Conservation (phyloP, 768 basidiomycete genomes). For the Naganishia kalamii region DNA sequence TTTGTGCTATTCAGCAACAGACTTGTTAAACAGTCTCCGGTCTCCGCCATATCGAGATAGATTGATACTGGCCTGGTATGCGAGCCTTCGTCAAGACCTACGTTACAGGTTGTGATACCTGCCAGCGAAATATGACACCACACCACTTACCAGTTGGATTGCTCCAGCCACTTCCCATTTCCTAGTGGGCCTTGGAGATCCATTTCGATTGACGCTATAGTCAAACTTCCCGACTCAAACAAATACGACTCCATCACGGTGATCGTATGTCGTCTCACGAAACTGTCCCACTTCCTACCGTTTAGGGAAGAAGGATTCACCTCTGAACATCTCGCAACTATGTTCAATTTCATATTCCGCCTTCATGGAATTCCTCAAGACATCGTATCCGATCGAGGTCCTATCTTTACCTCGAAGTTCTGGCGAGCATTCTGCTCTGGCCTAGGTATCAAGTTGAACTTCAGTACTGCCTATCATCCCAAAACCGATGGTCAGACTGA, state of each 20-base stretch:
- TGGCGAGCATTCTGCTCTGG: slow-evolving; percentile 39
- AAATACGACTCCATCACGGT: neutral
- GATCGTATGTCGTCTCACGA: no score
- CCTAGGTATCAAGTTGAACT: slow-evolving; percentile 45
- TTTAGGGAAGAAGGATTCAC: neutral
- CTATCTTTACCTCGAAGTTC: slow-evolving; percentile 38
- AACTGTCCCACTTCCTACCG: neutral
- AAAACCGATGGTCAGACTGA: no score
- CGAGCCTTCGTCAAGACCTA: neutral
- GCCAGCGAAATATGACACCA: no score
- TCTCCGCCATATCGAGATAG: no score
- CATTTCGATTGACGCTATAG: neutral
- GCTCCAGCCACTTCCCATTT: neutral
- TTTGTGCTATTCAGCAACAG: no score
- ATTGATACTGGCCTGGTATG: neutral
- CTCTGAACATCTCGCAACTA: neutral
- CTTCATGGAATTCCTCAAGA: slow-evolving; percentile 34
- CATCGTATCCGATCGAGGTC: slow-evolving; percentile 39
- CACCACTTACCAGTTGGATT: no score
- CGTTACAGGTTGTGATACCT: no score
- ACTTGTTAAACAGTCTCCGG: no score
- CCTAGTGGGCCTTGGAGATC: neutral
- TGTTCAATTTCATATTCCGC: neutral
- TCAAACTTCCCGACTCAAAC: neutral
- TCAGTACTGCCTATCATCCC: slow-evolving; percentile 52